phyloP scores from a whole-genome alignment of 2,329 filamentous ascomycete species.

The Fusarium compactum region DNA sequence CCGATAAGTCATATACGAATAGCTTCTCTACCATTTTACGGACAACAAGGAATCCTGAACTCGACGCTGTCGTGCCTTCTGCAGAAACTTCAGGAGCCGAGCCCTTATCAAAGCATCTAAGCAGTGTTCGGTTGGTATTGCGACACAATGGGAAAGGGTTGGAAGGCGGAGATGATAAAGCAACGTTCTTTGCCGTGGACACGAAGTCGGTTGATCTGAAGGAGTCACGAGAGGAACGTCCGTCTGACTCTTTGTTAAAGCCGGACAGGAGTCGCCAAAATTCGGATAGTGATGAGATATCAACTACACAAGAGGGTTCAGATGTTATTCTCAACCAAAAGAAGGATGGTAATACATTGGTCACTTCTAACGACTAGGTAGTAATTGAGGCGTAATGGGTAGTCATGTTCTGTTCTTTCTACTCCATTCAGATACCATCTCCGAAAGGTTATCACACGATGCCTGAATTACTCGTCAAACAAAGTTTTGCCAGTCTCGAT shows the following conservation, averaged over 20 bases:
- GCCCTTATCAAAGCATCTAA: constrained; percentile 3
- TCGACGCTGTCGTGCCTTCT: not conserved
- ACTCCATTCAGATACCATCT: too few relatives aligned
- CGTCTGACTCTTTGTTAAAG: not conserved
- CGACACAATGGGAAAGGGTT: accelerated
- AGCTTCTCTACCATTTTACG: constrained; percentile 23
- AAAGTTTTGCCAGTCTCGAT: too few relatives aligned
- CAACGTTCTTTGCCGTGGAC: not conserved
- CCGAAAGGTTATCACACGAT: too few relatives aligned
- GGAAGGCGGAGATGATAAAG: accelerated
- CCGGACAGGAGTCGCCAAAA: accelerated
- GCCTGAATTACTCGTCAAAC: too few relatives aligned
- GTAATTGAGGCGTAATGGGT: too few relatives aligned
- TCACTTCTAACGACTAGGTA: too few relatives aligned
- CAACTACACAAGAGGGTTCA: too few relatives aligned
- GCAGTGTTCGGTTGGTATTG: not conserved
- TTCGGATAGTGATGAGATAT: too few relatives aligned
- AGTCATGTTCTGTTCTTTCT: too few relatives aligned
- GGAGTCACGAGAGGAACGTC: not conserved
- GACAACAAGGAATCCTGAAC: constrained; percentile 12
- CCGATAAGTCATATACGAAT: not conserved
- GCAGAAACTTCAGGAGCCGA: not conserved
- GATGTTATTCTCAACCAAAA: too few relatives aligned
- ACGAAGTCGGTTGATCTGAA: not conserved
- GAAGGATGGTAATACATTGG: too few relatives aligned